phyloP scores from a whole-genome alignment of 768 basidiomycete genomes.

The Auricularia cornea region DNA sequence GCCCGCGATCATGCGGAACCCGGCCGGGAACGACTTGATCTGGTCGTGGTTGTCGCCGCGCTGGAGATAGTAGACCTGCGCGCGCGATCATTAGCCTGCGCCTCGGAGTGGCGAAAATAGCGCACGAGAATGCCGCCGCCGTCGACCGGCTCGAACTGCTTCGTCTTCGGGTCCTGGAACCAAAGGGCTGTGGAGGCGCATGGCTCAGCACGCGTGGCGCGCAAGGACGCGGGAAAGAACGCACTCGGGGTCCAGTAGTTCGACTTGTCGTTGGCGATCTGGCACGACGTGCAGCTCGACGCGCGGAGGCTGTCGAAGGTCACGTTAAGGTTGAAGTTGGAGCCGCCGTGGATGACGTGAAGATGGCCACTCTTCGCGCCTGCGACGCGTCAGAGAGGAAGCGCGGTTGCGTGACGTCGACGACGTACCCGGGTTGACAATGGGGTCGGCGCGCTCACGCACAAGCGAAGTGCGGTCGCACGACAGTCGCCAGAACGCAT shows the following conservation, averaged over 20 bases:
- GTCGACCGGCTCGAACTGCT: neutral
- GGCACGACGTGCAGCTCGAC: neutral
- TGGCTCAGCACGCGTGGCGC: neutral
- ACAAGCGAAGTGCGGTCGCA: neutral
- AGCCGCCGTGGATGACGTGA: neutral
- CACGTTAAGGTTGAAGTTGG: neutral
- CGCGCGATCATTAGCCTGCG: neutral
- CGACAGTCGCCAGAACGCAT: neutral
- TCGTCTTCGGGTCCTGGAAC: conserved; percentile 1
- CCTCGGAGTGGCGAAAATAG: neutral
- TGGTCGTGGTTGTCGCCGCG: neutral
- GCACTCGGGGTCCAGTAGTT: neutral
- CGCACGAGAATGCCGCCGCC: neutral
- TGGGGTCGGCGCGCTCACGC: neutral
- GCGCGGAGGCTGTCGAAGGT: neutral
- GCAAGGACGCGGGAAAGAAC: neutral
- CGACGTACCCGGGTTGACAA: neutral
- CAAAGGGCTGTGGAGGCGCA: neutral
- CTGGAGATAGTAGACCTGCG: neutral
- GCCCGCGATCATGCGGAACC: conserved; percentile 35
- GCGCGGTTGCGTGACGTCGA: neutral
- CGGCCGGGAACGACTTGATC: neutral
- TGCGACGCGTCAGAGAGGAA: neutral
- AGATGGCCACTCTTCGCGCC: neutral
- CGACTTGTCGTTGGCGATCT: neutral